Percentiles rank a stretch among this genome's conserved stretches.
Evolutionary conservation across 1,139 yeast species (phyloP).

Genomic region (Saccharomyces hybrid): DNA sequence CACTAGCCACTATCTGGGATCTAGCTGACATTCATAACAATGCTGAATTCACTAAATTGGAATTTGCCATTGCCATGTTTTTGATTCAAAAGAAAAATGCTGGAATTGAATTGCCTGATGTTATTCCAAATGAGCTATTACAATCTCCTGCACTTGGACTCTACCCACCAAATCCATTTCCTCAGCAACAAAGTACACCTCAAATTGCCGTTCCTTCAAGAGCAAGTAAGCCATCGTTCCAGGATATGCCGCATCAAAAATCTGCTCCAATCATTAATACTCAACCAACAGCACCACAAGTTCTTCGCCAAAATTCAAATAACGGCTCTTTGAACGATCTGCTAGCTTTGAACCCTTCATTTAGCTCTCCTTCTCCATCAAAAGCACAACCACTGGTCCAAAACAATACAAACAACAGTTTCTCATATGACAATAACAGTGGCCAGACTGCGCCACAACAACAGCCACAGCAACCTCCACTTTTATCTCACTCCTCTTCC

Average conservation of each 20-base stretch:
- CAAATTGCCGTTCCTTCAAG: slow-evolving; percentile 31
- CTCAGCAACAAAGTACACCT: slow-evolving; percentile 20
- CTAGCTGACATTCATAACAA: slow-evolving; percentile 83
- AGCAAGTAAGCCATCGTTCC: slow-evolving; percentile 31
- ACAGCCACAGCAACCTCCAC: slow-evolving; percentile 24
- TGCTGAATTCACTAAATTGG: slow-evolving; percentile 71
- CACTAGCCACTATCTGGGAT: slow-evolving; percentile 89
- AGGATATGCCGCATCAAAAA: slow-evolving; percentile 20
- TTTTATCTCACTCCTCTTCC: slow-evolving; percentile 6
- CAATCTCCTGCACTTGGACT: slow-evolving; percentile 32
- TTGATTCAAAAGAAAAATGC: slow-evolving; percentile 76
- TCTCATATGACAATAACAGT: not conserved
- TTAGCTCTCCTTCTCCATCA: slow-evolving; percentile 31
- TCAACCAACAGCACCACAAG: slow-evolving; percentile 19
- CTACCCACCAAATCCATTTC: slow-evolving; percentile 16
- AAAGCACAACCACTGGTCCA: slow-evolving; percentile 25
- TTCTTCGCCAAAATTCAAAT: slow-evolving; percentile 27
- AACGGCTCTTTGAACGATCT: slow-evolving; percentile 62
- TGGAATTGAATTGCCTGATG: slow-evolving; percentile 70
- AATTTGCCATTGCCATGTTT: slow-evolving; percentile 90
- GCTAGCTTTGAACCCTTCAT: slow-evolving; percentile 50
- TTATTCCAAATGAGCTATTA: slow-evolving; percentile 50
- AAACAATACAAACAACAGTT: slow-evolving; percentile 20
- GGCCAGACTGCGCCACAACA: slow-evolving; percentile 15
- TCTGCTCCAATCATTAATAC: slow-evolving; percentile 13